Evolutionary conservation across 306 rosid genomes (phyloP).

Genomic region (Vicia faba): DNA sequence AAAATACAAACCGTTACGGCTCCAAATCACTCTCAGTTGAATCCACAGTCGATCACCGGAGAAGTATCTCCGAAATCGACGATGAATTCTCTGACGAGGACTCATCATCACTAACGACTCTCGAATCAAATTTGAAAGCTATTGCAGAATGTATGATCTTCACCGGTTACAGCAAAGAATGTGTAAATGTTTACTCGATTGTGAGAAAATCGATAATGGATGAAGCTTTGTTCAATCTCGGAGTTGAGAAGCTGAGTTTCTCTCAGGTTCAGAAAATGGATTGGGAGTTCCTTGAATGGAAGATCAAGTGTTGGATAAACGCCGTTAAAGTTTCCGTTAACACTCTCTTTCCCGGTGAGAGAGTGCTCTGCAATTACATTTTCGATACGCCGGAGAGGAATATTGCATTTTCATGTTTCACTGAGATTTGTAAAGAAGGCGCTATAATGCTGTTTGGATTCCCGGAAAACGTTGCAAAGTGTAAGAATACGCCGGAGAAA

Average conservation of each 20-base stretch:
- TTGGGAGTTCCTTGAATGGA: slow-evolving; percentile 64
- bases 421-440: slow-evolving; percentile 57
- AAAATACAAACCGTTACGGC: slow-evolving; percentile 48
- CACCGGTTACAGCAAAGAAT: slow-evolving; percentile 69
- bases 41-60: slow-evolving; percentile 40
- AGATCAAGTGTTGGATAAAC: slow-evolving; percentile 66
- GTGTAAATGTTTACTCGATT: slow-evolving; percentile 53
- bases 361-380: slow-evolving; percentile 55
- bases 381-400: slow-evolving; percentile 48
- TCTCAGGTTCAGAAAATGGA: slow-evolving; percentile 73
- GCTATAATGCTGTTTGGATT: slow-evolving; percentile 58
- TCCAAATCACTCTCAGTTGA: slow-evolving; percentile 52
- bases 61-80: slow-evolving; percentile 59
- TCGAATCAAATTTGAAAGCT: slow-evolving; percentile 60
- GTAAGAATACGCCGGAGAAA: slow-evolving; percentile 80
- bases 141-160: slow-evolving; percentile 76
- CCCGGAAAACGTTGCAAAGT: slow-evolving; percentile 66
- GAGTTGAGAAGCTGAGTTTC: slow-evolving; percentile 57
- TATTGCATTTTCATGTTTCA: slow-evolving; percentile 57
- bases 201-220: slow-evolving; percentile 67
- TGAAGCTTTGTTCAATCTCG: slow-evolving; percentile 64
- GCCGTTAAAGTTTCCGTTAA: slow-evolving; percentile 56
- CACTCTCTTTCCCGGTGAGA: slow-evolving; percentile 64
- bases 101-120: slow-evolving; percentile 20
- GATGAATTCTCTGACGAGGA: slow-evolving; percentile 59